Evolutionary conservation across 768 basidiomycete genomes (phyloP).

Genomic region (Filobasidium floriforme): DNA sequence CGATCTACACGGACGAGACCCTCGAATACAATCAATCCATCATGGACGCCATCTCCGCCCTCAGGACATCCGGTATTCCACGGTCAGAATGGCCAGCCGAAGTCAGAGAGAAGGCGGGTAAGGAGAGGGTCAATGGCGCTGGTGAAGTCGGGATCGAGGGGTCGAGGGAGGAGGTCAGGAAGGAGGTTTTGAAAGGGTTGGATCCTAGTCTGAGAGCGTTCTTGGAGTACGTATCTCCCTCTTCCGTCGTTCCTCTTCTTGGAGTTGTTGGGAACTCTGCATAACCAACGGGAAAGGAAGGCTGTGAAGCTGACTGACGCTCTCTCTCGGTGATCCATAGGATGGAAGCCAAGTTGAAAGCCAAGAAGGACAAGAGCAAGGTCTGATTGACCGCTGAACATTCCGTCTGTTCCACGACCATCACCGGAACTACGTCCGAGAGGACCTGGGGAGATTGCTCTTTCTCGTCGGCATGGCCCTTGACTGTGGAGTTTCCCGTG

Average conservation of each 20-base stretch:
- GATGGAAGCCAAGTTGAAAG: slow-evolving; percentile 6
- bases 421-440: not conserved
- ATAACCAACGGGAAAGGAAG: not conserved
- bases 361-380: slow-evolving; percentile 2
- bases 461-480: too few relatives aligned
- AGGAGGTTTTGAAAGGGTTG: slow-evolving; percentile 16
- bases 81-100: slow-evolving; percentile 60
- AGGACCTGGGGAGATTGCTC: not conserved
- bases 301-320: not conserved
- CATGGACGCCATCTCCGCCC: slow-evolving; percentile 50
- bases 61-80: slow-evolving; percentile 52
- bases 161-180: slow-evolving; percentile 18
- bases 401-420: not conserved
- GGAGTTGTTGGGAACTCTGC: not conserved
- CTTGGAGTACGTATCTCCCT: slow-evolving; percentile 13
- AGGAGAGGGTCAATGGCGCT: slow-evolving; percentile 6
- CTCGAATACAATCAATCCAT: slow-evolving; percentile 58
- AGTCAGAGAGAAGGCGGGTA: slow-evolving; percentile 43
- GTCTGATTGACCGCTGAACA: not conserved
- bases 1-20: slow-evolving; percentile 70
- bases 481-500: too few relatives aligned
- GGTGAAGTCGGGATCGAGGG: slow-evolving; percentile 26
- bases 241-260: not conserved
- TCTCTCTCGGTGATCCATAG: not conserved
- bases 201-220: slow-evolving; percentile 19